Evolutionary conservation across 768 basidiomycete species (phyloP).

Genomic region (Scleroderma bovista): DNA sequence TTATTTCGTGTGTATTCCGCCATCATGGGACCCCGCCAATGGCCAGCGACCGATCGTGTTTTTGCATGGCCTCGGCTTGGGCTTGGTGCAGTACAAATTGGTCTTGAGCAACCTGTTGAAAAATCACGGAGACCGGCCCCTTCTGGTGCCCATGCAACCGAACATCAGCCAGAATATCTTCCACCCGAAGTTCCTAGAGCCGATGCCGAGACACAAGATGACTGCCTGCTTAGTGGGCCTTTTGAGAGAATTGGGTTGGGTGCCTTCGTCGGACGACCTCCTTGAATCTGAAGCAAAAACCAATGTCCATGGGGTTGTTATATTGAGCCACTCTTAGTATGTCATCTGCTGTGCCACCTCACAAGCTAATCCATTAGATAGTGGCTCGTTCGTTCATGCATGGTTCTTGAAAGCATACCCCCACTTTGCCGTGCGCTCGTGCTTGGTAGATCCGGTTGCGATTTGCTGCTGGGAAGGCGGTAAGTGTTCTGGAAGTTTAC

Average conservation of each 20-base stretch:
- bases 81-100: slow-evolving; percentile 64
- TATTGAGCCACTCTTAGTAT: slow-evolving; percentile 88
- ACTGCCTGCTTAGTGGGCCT: slow-evolving; percentile 51
- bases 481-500: slow-evolving; percentile 28
- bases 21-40: slow-evolving; percentile 51
- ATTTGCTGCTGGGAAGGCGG: slow-evolving; percentile 96
- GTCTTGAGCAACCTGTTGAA: slow-evolving; percentile 55
- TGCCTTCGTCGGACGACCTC: slow-evolving; percentile 23
- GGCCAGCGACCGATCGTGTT: slow-evolving; percentile 74
- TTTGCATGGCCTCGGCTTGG: slow-evolving; percentile 85
- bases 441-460: slow-evolving; percentile 87
- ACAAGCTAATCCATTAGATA: slow-evolving; percentile 18
- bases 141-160: slow-evolving; percentile 76
- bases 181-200: slow-evolving; percentile 65
- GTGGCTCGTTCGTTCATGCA: slow-evolving; percentile 78
- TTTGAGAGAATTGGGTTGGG: slow-evolving; percentile 63
- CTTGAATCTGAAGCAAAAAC: slow-evolving; percentile 3
- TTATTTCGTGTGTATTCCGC: slow-evolving; percentile 71
- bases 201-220: slow-evolving; percentile 59
- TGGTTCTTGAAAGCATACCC: slow-evolving; percentile 85
- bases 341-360: slow-evolving; percentile 15
- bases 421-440: slow-evolving; percentile 63
- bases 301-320: slow-evolving; percentile 50
- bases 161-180: slow-evolving; percentile 86
- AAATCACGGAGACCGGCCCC: slow-evolving; percentile 57